A percentile compares a stretch with the other conserved stretches of the same genome.
Evolutionary conservation across 1,284 basidiomycete genomes (phyloP).

Genomic region (Cutaneotrichosporon cavernicola): DNA sequence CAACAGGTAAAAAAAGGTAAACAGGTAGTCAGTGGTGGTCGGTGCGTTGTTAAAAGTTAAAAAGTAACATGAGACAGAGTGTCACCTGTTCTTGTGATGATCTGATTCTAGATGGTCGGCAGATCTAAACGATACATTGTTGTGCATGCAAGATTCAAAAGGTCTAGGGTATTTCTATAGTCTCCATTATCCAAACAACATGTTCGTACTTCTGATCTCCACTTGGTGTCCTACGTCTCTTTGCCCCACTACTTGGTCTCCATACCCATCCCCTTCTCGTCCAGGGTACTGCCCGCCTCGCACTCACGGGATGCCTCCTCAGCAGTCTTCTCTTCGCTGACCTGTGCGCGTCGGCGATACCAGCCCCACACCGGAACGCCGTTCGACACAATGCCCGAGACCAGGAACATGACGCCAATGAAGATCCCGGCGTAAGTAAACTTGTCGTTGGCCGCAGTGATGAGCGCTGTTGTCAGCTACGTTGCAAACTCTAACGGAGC

Average conservation of each 20-base stretch:
- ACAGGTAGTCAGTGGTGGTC: background rate
- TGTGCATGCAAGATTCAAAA: background rate
- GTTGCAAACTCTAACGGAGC: no score
- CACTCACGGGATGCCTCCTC: background rate
- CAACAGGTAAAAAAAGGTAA: no score
- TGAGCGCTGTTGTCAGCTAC: constrained; percentile 25
- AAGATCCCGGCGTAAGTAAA: constrained; percentile 42
- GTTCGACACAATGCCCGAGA: constrained; percentile 24
- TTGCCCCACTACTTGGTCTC: background rate
- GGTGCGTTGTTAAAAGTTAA: background rate
- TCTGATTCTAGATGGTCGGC: background rate
- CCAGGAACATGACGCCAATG: constrained; percentile 32
- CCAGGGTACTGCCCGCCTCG: background rate
- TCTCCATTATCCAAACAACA: background rate
- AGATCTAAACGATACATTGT: background rate
- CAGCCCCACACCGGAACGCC: background rate
- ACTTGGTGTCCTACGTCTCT: background rate
- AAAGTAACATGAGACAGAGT: background rate
- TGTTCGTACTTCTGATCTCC: background rate
- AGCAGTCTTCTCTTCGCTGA: background rate
- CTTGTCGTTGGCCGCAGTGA: constrained; percentile 24
- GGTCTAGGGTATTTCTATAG: background rate
- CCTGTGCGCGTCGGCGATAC: background rate
- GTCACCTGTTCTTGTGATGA: background rate
- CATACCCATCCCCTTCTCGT: background rate